Percentiles rank a stretch among this genome's conserved stretches.
These are phyloP conservation scores for Claviceps sp. DNA, from an alignment of 2,329 filamentous ascomycete species.

Conservation along the genomic window DNA sequence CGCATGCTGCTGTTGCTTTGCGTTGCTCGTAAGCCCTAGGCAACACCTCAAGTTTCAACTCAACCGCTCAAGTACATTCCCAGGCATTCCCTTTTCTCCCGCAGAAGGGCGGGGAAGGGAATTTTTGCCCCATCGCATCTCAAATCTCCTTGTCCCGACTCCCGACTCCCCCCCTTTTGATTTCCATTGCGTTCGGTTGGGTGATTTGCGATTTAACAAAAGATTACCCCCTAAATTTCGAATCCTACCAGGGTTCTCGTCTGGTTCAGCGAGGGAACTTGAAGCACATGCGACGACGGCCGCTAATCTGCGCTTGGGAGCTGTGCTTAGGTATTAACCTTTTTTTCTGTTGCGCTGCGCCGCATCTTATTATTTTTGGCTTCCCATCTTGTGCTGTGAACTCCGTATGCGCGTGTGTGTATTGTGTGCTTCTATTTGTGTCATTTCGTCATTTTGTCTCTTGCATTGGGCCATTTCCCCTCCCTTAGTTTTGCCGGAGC, in stretches of 20 bases:
- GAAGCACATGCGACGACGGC: neutral
- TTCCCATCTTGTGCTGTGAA: no score
- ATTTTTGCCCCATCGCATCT: neutral
- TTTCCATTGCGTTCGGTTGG: neutral
- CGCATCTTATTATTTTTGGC: neutral
- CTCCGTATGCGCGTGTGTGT: no score
- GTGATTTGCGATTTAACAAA: conserved; percentile 2
- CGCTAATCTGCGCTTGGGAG: neutral
- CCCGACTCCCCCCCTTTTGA: neutral
- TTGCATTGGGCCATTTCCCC: no score
- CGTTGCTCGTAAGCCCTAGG: no score
- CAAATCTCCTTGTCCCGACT: neutral
- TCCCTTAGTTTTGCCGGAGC: no score
- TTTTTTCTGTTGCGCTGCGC: neutral
- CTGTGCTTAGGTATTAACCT: neutral
- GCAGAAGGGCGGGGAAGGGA: no score
- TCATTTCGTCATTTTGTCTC: no score
- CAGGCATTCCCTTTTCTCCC: no score
- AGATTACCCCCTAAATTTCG: neutral
- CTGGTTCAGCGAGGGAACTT: neutral
- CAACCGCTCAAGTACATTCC: no score
- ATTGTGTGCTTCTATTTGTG: no score
- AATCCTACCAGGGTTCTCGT: neutral
- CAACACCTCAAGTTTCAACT: no score
- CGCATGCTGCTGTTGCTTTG: no score